Percentiles rank a stretch among this genome's conserved stretches.
These are phyloP conservation scores for Rhodotorula graminis DNA, from an alignment of 768 basidiomycete species.

Conservation along the genomic window DNA sequence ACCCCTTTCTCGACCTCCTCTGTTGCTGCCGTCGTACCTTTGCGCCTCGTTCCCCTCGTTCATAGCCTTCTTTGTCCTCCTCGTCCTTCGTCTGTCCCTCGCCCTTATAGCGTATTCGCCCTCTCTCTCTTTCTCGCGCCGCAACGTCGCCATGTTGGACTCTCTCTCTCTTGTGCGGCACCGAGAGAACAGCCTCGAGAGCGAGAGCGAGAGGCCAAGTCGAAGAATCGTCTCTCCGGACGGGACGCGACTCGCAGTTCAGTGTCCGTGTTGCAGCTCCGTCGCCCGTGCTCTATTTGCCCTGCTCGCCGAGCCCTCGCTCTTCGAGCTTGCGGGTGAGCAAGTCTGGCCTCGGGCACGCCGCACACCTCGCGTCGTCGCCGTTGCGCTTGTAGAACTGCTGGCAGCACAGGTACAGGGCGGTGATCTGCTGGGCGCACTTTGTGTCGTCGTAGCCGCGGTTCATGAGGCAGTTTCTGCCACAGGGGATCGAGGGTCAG, in stretches of 20 bases:
- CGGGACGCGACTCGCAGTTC: too few species aligned
- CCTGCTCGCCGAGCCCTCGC: neutral
- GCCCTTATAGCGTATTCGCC: neutral
- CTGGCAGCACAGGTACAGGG: slow-evolving; percentile 23
- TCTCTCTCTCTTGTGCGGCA: neutral
- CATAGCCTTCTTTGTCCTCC: neutral
- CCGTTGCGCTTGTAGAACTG: slow-evolving; percentile 6
- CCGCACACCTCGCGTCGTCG: neutral
- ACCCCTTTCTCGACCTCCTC: neutral
- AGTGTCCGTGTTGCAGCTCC: neutral
- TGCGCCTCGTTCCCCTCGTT: neutral
- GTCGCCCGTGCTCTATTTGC: neutral
- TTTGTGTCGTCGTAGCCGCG: slow-evolving; percentile 18
- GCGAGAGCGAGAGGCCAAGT: neutral
- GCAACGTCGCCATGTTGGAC: neutral
- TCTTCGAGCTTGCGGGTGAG: slow-evolving; percentile 15
- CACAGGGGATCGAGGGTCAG: neutral
- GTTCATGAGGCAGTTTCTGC: slow-evolving; percentile 22
- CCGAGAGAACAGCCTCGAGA: too few species aligned
- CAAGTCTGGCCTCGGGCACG: slow-evolving; percentile 13
- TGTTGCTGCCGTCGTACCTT: neutral
- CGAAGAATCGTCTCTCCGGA: too few species aligned
- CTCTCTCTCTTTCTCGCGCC: neutral
- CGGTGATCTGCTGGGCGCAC: slow-evolving; percentile 4
- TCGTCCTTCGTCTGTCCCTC: neutral